These are phyloP conservation scores for Trichaptum fuscoviolaceum DNA, from an alignment of 768 basidiomycete species.

Conservation along the genomic window DNA sequence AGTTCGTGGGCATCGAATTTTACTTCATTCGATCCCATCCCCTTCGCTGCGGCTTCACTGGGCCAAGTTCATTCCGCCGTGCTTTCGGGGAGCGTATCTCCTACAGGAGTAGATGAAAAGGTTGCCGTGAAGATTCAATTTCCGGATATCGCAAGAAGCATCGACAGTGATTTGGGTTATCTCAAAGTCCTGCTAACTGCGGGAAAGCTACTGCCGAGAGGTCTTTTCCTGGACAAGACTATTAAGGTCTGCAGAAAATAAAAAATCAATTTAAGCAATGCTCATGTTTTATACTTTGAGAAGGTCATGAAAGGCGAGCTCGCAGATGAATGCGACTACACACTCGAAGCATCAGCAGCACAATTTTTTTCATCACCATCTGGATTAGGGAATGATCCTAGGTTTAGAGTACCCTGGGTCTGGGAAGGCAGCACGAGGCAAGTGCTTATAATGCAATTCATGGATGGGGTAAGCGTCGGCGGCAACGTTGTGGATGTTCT, in stretches of 20 bases:
- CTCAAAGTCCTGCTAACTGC: slow-evolving; percentile 78
- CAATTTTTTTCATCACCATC: slow-evolving; percentile 48
- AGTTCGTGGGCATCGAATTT: slow-evolving; percentile 70
- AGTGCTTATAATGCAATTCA: slow-evolving; percentile 87
- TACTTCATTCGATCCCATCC: slow-evolving; percentile 70
- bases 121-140: slow-evolving; percentile 93
- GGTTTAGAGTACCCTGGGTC: slow-evolving; percentile 84
- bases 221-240: slow-evolving; percentile 86
- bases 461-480: slow-evolving; percentile 78
- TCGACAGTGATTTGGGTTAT: slow-evolving; percentile 83
- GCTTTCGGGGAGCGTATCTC: slow-evolving; percentile 46
- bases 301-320: slow-evolving; percentile 88
- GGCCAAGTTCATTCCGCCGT: slow-evolving; percentile 88
- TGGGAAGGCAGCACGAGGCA: slow-evolving; percentile 76
- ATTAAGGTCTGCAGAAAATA: slow-evolving; percentile 46
- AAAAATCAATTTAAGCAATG: background rate
- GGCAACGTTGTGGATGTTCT: slow-evolving; percentile 50
- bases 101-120: slow-evolving; percentile 47
- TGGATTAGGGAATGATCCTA: slow-evolving; percentile 48
- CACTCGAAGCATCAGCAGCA: slow-evolving; percentile 72
- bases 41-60: slow-evolving; percentile 94
- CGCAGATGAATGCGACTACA: slow-evolving; percentile 89
- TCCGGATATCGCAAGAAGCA: slow-evolving; percentile 83
- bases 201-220: slow-evolving; percentile 76
- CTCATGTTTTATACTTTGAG: background rate